phyloP scores from a whole-genome alignment of 495 filamentous ascomycete genomes.

The Hyaloscypha finlandica region DNA sequence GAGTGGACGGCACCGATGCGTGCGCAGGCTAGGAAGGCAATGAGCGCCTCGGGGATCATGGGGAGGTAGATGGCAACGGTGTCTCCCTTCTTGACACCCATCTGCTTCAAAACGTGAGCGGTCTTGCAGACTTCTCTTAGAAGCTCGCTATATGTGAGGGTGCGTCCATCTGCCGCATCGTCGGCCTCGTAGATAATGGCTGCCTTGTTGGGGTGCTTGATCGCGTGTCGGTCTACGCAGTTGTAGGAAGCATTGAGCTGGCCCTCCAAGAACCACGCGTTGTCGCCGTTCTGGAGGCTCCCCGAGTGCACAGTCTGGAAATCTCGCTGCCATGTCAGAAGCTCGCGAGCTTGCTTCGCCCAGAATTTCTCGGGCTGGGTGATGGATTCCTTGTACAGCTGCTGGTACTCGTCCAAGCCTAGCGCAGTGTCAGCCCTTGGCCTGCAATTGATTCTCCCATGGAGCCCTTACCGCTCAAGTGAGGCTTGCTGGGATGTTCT shows the following conservation, averaged over 20 bases:
- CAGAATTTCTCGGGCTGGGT: conserved; percentile 90
- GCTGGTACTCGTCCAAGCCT: conserved; percentile 83
- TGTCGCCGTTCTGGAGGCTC: conserved; percentile 77
- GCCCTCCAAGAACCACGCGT: conserved; percentile 93
- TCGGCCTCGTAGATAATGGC: conserved; percentile 99
- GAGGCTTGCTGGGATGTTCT: conserved; percentile 63
- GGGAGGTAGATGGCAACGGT: conserved; percentile 97
- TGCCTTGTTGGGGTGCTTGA: conserved; percentile 86
- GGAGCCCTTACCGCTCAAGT: conserved; percentile 48
- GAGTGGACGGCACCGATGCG: conserved; percentile 97
- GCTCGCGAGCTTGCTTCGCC: conserved; percentile 80
- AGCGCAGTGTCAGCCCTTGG: neutral
- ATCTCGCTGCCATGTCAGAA: conserved; percentile 86
- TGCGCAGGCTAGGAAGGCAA: conserved; percentile 87
- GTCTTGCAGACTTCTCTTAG: conserved; percentile 88
- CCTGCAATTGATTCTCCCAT: neutral
- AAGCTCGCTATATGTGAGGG: conserved; percentile 90
- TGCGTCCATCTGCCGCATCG: conserved; percentile 84
- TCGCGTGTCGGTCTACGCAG: conserved; percentile 92
- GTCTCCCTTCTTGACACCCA: conserved; percentile 97
- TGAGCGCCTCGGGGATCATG: conserved; percentile 95
- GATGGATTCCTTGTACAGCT: conserved; percentile 95
- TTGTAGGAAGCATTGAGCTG: conserved; percentile 95
- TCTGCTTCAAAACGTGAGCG: conserved; percentile 83
- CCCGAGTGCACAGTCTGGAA: conserved; percentile 89